Base-by-base conservation (phyloP, 306 rosid species). In the Begonia peltatifolia region DNA sequence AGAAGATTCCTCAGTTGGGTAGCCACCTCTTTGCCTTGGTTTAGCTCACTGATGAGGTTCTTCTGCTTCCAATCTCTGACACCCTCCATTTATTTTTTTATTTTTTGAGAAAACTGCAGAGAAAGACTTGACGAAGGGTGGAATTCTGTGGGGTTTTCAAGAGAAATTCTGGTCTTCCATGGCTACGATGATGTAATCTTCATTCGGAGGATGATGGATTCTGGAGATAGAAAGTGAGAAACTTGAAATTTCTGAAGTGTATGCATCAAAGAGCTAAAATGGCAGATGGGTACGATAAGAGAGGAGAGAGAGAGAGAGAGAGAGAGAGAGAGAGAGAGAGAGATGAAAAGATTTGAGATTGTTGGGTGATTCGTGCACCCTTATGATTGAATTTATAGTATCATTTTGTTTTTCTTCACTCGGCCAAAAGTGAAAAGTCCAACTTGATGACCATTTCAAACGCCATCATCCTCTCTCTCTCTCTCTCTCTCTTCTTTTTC, bases 21-120 rank as follows among this genome's bases (percentile, higher is more conserved):
- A 49, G 83, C 61, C n/a, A 73, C 60, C 65, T 78, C 69, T 68
- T 70, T 59, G 25, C 90, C 85, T 57, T 68, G 72, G 41, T 23
- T 66, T 52, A 82, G 47, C 51, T 82, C 80, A 59, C 57, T 42
- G 55, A 78, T 60, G 46, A 82, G 55, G 65, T 48, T 54, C 58
- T 42, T 56, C 42, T 70, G 76, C 52, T 53, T 42, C 48, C 12
- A 44, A 44, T 69, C 66, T 59, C 53, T 38, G 12, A 25, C 43
- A 58, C 52, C 64, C 54, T 30, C 79, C 75, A 63, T 68, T 66
- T 56, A 1, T 10, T 10, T n/a, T n/a, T n/a, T n/a, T n/a, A n/a
- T n/a, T n/a, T n/a, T n/a, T n/a, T n/a, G n/a, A n/a, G n/a, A n/a
- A n/a, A n/a, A n/a, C n/a, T n/a, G n/a, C n/a, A n/a, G n/a, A n/a